Percentiles rank a stretch among this genome's conserved stretches.
Conservation (phyloP, 352 stramenopile species). For the Pythium plurisporium region DNA sequence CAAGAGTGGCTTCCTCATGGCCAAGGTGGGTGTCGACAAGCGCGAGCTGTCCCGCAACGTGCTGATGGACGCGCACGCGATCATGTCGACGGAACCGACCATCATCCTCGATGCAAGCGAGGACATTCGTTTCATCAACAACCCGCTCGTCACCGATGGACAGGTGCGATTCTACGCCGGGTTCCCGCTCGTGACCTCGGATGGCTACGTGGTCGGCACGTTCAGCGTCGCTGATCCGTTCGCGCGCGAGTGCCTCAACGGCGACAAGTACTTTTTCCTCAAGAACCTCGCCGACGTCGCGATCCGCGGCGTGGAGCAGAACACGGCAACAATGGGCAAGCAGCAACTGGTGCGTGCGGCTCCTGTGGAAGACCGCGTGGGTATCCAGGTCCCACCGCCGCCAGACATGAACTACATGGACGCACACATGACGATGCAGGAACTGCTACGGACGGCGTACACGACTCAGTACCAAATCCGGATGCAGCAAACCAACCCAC, state of each 20-base stretch:
- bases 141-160: conserved; percentile 69
- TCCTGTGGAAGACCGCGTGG: conserved; percentile 11
- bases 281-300: conserved; percentile 78
- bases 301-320: conserved; percentile 75
- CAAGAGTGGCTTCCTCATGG: conserved; percentile 83
- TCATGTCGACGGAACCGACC: conserved; percentile 73
- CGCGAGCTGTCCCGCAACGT: conserved; percentile 75
- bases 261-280: conserved; percentile 80
- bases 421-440: conserved; percentile 76
- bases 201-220: conserved; percentile 60
- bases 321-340: conserved; percentile 39
- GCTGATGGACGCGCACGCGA: conserved; percentile 72
- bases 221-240: conserved; percentile 79
- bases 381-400: conserved; percentile 36
- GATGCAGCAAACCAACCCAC: conserved; percentile 66
- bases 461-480: conserved; percentile 78
- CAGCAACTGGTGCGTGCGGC: conserved; percentile 13
- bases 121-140: conserved; percentile 75
- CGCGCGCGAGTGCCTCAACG: conserved; percentile 61
- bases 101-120: conserved; percentile 78
- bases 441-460: conserved; percentile 77
- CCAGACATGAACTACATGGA: conserved; percentile 61
- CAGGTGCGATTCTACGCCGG: conserved; percentile 81
- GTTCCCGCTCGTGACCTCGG: conserved; percentile 68
- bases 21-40: conserved; percentile 73